Base-by-base conservation (phyloP, 768 basidiomycete species). In the Sarcodon aspratus region DNA sequence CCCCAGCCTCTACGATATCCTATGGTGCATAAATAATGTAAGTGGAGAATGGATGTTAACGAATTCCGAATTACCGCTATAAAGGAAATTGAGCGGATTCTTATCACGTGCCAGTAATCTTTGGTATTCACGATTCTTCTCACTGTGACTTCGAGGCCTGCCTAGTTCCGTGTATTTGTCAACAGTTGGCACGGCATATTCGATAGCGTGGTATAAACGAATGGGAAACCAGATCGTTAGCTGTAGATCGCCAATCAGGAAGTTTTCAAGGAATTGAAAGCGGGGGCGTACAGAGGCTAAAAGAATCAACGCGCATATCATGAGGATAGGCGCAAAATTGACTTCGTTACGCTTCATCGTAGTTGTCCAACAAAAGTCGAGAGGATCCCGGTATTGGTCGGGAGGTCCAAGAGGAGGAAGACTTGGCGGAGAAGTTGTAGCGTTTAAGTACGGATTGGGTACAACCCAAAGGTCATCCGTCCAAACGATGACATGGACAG, bases 361-460 rank as follows among this genome's bases (percentile, higher is more conserved):
- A 0, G 86, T 88, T 3, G 82, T 85, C 67, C 76, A 89, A 61
- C 84, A 88, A 54, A 85, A 85, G 60, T 86, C 81, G 45, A 82
- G 56, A 3, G 83, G 73, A 51, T 76, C 74, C 37, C 77, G 75
- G 59, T 66, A 84, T 55, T 77, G 69, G 47, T 66, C 68, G 0
- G 74, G 17, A 9, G 80, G 75, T 0, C 83, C 83, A 12, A 85
- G 61, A 2, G 77, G 73, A 1, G 70, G 59, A 0, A 79, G 54
- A 1, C 59, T 52, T 1, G 81, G 78, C 2, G 77, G 73, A 21
- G 64, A 69, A 1, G 69, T 57, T 1, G 78, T 78, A 3, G 74
- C 69, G 56, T 81, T 80, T 43, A 63, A 63, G 55, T 85, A 85
- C 3, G 83, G 82, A 59, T 85, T 85, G 0, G 75, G 63, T 27